Evolutionary conservation across 768 basidiomycete genomes (phyloP).

Genomic region (Filobasidium floriforme): DNA sequence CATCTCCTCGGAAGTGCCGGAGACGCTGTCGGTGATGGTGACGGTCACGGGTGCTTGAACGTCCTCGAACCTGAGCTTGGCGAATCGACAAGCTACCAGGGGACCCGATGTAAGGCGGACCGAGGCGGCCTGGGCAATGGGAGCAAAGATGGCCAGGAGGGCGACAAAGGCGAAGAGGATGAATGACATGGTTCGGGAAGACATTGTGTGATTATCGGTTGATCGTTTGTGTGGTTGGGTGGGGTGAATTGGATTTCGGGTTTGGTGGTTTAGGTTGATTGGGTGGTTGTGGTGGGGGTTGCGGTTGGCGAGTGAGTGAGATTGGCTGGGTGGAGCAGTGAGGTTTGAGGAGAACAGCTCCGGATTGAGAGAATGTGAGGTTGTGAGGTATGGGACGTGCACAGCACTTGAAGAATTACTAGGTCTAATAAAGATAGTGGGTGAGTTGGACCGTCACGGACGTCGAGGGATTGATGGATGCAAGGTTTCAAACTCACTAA

Average conservation of each 20-base stretch:
- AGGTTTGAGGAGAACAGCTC: not conserved
- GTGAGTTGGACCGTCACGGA: too few relatives aligned
- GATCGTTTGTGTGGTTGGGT: not conserved
- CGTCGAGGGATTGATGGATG: not conserved
- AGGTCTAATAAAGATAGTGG: not conserved
- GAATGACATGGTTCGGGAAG: constrained; percentile 6
- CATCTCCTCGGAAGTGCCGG: constrained; percentile 1
- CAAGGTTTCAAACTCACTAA: not conserved
- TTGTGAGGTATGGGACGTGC: not conserved
- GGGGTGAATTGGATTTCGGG: not conserved
- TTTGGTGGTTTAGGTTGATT: not conserved
- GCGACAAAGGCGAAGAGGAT: not conserved
- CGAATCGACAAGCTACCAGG: not conserved
- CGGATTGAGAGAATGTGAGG: not conserved
- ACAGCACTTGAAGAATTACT: constrained; percentile 1
- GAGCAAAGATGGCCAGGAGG: constrained; percentile 6
- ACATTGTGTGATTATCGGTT: not conserved
- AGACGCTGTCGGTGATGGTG: not conserved
- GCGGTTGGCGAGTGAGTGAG: not conserved
- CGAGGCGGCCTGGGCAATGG: not conserved
- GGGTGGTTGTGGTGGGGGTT: not conserved
- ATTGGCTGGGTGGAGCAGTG: not conserved
- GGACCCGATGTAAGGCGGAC: not conserved
- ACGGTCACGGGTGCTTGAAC: not conserved
- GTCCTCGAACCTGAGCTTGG: constrained; percentile 1